phyloP scores from a whole-genome alignment of 495 filamentous ascomycete genomes.

The Sordaria brevicollis region DNA sequence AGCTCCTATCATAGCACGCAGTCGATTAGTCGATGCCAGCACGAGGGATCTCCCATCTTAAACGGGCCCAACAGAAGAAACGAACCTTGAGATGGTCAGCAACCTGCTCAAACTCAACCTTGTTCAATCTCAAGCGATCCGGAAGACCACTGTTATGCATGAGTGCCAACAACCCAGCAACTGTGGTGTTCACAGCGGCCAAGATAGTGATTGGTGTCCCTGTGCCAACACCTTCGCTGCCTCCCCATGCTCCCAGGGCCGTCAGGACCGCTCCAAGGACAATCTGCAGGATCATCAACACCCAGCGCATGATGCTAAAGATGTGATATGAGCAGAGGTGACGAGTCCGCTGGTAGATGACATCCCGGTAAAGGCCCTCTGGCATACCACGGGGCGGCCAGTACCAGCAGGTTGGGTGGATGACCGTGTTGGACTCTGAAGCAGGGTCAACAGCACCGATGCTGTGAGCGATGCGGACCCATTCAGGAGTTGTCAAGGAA shows the following conservation, averaged over 20 bases:
- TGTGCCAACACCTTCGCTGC: slow-evolving; percentile 10
- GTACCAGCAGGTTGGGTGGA: slow-evolving; percentile 30
- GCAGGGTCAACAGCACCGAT: slow-evolving; percentile 31
- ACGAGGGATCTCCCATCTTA: not conserved
- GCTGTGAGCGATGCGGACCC: slow-evolving; percentile 35
- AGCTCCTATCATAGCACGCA: slow-evolving; percentile 16
- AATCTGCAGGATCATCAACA: slow-evolving; percentile 34
- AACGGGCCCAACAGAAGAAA: not conserved
- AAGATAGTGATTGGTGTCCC: slow-evolving; percentile 32
- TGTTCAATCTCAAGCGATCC: slow-evolving; percentile 35
- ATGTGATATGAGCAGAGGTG: slow-evolving; percentile 25
- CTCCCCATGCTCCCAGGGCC: slow-evolving; percentile 27
- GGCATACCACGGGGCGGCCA: slow-evolving; percentile 36
- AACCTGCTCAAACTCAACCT: slow-evolving; percentile 33
- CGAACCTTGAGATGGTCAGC: slow-evolving; percentile 34
- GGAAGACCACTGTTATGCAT: slow-evolving; percentile 43
- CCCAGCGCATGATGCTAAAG: slow-evolving; percentile 26
- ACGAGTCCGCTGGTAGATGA: slow-evolving; percentile 29
- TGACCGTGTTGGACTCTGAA: slow-evolving; percentile 29
- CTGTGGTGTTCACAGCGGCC: slow-evolving; percentile 37
- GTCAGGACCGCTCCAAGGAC: slow-evolving; percentile 34
- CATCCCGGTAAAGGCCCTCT: slow-evolving; percentile 34
- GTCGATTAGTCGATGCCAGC: not conserved
- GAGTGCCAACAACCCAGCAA: slow-evolving; percentile 38
- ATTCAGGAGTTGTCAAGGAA: slow-evolving; percentile 30